Conservation (phyloP, 192 early-diverging fungal genomes). For the Phycomyces blakesleeanus region DNA sequence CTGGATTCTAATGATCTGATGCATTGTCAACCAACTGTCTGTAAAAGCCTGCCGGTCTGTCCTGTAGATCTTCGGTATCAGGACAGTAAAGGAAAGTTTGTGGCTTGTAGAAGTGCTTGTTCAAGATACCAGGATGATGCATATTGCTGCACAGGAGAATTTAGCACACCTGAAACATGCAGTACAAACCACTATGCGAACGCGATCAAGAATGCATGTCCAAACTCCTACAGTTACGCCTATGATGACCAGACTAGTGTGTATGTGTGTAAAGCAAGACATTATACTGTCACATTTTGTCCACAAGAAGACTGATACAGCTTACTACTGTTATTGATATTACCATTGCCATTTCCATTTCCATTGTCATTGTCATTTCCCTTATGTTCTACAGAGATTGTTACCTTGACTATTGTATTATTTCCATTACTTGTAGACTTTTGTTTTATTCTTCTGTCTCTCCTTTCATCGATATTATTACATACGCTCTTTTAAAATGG, state of each 20-base stretch:
- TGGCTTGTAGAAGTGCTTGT: constrained; percentile 29
- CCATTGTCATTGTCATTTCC: too few species aligned
- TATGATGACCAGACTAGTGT: constrained; percentile 31
- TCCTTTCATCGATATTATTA: too few species aligned
- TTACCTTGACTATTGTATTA: too few species aligned
- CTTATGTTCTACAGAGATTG: too few species aligned
- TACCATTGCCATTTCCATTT: too few species aligned
- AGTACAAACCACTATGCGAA: constrained; percentile 23
- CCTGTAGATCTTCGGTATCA: constrained; percentile 7
- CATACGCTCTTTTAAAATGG: too few species aligned
- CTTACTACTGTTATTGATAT: too few species aligned
- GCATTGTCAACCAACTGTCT: constrained; percentile 8
- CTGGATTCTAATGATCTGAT: background rate
- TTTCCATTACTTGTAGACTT: too few species aligned
- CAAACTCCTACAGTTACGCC: constrained; percentile 27
- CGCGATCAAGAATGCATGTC: constrained; percentile 23
- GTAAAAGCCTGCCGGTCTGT: constrained; percentile 13
- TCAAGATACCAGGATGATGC: constrained; percentile 20
- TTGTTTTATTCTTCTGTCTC: too few species aligned
- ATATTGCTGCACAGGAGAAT: constrained; percentile 30
- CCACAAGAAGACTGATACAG: constrained; percentile 7
- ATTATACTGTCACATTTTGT: constrained; percentile 26
- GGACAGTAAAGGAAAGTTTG: constrained; percentile 2
- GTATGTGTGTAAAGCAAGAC: constrained; percentile 17
- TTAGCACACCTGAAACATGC: constrained; percentile 18